Base-by-base conservation (phyloP, 257 asterid genomes). In the Jacaranda mimosifolia region DNA sequence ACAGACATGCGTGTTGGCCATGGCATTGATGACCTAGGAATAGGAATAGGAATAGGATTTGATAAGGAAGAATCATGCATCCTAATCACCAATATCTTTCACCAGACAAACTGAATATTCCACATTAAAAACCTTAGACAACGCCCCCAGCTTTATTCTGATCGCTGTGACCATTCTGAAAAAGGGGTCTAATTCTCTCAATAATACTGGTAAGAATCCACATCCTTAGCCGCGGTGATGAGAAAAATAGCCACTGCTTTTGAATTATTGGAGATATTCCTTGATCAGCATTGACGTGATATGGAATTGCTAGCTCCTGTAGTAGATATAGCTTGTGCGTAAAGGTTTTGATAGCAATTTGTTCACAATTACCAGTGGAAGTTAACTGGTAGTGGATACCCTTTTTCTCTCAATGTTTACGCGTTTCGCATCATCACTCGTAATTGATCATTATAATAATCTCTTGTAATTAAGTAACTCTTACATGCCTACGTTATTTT, bases 201-300 rank as follows among this genome's bases (percentile, higher is more conserved):
- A 89, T 86, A 86, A 89, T 87, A 81, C 83, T 78, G 11, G 60
- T 56, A 74, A 73, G 92, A 87, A 84, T 87, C 87, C 83, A 81
- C 80, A 82, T 82, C 85, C 76, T 11, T 80, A 48, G 38, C 58
- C 43, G 42, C 9, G n/a, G 85, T 35, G 83, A 82, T 68, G 86
- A 72, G 59, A 75, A 83, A 85, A 81, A 82, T 79, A 80, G 91
- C 83, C 86, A 84, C 77, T 74, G 90, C 84, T 89, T 82, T 89
- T 85, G 79, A 80, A 82, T 78, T 75, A 78, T 77, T 70, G 70
- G 46, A 71, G 46, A 71, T 63, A 69, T 55, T 72, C 58, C 74
- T 68, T 42, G 32, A 26, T 26, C 32, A 26, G 1, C 56, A 38
- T 39, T 18, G 21, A 15, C 6, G 21, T 56, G 17, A 26, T 6